These are phyloP conservation scores for Cornus kousa DNA, from an alignment of 148 eudicot genomes.

Conservation along the genomic window DNA sequence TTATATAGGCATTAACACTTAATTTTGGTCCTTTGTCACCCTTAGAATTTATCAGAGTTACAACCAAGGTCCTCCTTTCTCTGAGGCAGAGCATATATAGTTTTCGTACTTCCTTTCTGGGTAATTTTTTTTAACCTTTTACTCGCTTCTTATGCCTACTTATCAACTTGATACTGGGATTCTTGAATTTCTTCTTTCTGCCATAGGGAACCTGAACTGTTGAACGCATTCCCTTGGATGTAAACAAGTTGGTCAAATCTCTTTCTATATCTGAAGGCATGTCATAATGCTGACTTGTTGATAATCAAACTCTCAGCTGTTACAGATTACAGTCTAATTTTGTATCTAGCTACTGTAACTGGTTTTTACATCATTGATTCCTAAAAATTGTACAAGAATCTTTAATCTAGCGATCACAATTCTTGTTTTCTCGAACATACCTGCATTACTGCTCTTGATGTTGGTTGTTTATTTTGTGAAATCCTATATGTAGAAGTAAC, in stretches of 20 bases:
- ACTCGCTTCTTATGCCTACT: not conserved
- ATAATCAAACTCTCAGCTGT: not conserved
- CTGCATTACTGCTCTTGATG: too few species aligned
- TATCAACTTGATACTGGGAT: not conserved
- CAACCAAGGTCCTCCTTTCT: slow-evolving; percentile 5
- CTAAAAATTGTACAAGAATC: too few species aligned
- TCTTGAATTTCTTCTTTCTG: not conserved
- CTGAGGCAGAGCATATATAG: not conserved
- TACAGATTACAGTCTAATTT: not conserved
- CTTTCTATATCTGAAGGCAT: not conserved
- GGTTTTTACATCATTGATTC: not conserved
- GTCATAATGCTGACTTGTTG: not conserved
- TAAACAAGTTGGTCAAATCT: not conserved
- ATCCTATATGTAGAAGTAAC: too few species aligned
- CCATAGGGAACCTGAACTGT: not conserved
- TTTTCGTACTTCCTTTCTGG: too few species aligned
- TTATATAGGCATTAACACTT: slow-evolving; percentile 23
- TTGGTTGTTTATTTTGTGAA: not conserved
- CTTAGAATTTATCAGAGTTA: not conserved
- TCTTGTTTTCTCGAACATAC: not conserved
- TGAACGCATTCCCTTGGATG: not conserved
- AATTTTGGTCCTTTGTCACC: not conserved
- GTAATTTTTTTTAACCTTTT: not conserved
- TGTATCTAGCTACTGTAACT: not conserved
- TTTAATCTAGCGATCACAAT: too few species aligned